Evolutionary conservation across 441 rosid genomes (phyloP), one percentile per base, ranked within the genome.

Genomic region (Metrosideros polymorpha): DNA sequence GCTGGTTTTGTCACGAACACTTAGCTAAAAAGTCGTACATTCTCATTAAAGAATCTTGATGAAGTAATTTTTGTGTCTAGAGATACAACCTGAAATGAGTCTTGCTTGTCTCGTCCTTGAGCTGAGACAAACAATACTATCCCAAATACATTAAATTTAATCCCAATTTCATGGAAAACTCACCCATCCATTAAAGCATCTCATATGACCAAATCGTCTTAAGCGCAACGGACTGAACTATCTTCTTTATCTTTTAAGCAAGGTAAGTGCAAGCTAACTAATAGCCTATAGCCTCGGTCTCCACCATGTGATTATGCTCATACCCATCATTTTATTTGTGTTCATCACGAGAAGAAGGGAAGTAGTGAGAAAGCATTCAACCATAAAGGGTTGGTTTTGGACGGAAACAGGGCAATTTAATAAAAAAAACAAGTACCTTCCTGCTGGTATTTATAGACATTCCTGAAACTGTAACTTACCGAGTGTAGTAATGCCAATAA

Each of bases 401-500:
- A 55, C 84, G 19, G 25, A 39, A 39, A 39, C 47, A 71, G 79
- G 79, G 79, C 17, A 39, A n/a, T n/a, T n/a, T n/a, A 39, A 71
- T 19, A 10, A 25, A 22, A 39, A 71, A 66, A 71, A 39, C 79
- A 10, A 71, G n/a, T 42, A 71, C 47, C 5, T 71, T 71, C n/a
- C 79, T 24, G n/a, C n/a, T 0, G 30, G 59, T 75, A 43, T 43
- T 82, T 32, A 53, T 39, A 59, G 27, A 86, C 45, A 57, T 54
- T 85, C 66, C 77, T 54, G 61, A 39, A 85, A 30, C 56, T 90
- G 42, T 75, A 24, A 90, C 98, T 94, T 90, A 98, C 99, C 91
- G 98, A 95, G 90, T 94, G 98, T 85, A 95, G 93, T 86, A 98
- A 91, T 59, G 97, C 99, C 88, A 98, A 95, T 89, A 98, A 95